These are phyloP conservation scores for Psilocybe subaeruginosa DNA, from an alignment of 768 basidiomycete species.

Conservation along the genomic window DNA sequence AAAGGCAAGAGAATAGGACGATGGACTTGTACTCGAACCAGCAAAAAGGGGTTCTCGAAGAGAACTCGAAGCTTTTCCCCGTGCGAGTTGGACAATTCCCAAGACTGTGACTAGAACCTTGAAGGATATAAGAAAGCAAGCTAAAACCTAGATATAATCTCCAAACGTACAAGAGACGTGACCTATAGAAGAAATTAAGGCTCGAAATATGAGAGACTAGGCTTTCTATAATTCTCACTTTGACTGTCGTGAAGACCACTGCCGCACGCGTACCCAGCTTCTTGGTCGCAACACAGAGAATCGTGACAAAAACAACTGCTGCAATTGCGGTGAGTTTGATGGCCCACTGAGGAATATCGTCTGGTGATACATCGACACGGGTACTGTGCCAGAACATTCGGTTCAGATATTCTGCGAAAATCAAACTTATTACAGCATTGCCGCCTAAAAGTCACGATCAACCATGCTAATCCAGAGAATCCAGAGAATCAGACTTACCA, in stretches of 20 bases:
- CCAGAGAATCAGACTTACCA: conserved; percentile 41
- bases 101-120: conserved; percentile 76
- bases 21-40: conserved; percentile 76
- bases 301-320: conserved; percentile 72
- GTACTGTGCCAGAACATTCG: conserved; percentile 82
- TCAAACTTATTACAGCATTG: conserved; percentile 86
- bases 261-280: conserved; percentile 81
- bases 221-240: conserved; percentile 50
- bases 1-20: conserved; percentile 88
- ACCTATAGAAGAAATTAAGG: conserved; percentile 43
- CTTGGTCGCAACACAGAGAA: conserved; percentile 78
- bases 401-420: conserved; percentile 92
- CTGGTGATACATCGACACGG: conserved; percentile 70
- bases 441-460: conserved; percentile 45
- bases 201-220: conserved; percentile 7
- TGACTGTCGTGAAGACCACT: conserved; percentile 86
- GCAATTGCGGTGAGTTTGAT: conserved; percentile 84
- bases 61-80: conserved; percentile 72
- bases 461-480: background rate
- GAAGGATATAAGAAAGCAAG: background rate
- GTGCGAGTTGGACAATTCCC: conserved; percentile 75
- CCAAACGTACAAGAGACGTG: conserved; percentile 59
- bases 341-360: conserved; percentile 86
- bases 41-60: conserved; percentile 71
- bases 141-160: background rate